These are phyloP conservation scores for Orbilia javanica DNA, from an alignment of 2,329 filamentous ascomycete genomes.

Conservation along the genomic window DNA sequence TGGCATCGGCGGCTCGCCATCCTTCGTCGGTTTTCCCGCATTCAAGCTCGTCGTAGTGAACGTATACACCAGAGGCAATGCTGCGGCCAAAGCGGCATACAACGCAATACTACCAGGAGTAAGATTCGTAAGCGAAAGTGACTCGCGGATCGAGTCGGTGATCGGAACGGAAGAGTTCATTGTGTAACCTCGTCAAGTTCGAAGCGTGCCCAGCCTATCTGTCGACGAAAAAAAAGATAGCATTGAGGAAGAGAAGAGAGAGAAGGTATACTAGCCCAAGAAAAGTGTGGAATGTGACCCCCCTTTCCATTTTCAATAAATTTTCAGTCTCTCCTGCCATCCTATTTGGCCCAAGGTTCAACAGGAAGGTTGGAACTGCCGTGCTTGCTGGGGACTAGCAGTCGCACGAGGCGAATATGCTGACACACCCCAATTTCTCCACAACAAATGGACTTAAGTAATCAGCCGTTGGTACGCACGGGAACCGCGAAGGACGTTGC, in stretches of 20 bases:
- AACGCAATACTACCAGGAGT: conserved; percentile 36
- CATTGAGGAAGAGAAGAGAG: background rate
- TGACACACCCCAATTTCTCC: background rate
- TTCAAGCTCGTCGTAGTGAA: conserved; percentile 36
- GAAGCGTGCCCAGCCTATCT: background rate
- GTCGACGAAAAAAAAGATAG: background rate
- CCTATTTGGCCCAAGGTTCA: background rate
- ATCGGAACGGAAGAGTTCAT: conserved; percentile 49
- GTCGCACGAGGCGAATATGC: conserved; percentile 2
- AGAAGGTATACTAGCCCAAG: background rate
- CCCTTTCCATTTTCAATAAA: background rate
- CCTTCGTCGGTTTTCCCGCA: conserved; percentile 48
- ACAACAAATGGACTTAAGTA: background rate
- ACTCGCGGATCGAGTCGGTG: conserved; percentile 26
- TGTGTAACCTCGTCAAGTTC: background rate
- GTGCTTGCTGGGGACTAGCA: background rate
- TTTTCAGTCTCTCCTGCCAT: background rate
- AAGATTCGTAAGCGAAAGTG: conserved; percentile 35
- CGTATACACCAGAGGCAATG: conserved; percentile 40
- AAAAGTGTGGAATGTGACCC: background rate
- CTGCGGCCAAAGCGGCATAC: conserved; percentile 34
- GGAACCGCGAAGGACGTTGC: background rate
- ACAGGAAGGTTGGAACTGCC: background rate
- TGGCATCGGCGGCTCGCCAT: conserved; percentile 45
- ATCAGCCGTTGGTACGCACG: background rate